Conservation (phyloP, 768 basidiomycete species). For the Lactarius pseudohatsudake region DNA sequence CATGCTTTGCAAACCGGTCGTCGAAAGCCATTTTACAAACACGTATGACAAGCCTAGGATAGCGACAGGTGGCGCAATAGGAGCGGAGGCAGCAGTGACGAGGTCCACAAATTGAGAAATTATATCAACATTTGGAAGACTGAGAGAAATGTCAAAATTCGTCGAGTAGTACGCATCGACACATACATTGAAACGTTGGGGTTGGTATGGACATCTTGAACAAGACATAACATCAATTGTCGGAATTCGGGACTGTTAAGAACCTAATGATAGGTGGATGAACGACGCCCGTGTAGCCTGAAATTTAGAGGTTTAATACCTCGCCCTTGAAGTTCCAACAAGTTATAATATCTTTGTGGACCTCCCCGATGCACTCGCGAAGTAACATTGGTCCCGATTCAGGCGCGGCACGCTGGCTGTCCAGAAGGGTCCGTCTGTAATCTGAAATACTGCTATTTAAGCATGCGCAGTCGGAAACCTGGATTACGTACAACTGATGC, state of each 20-base stretch:
- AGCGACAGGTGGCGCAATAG: no score
- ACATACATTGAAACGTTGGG: not conserved
- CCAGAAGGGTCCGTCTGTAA: not conserved
- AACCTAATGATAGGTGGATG: not conserved
- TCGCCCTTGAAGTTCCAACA: not conserved
- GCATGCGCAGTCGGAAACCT: not conserved
- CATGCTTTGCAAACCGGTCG: rapidly evolving
- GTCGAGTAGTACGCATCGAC: not conserved
- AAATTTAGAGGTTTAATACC: not conserved
- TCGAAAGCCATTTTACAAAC: not conserved
- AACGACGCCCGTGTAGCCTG: no score
- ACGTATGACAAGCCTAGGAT: no score
- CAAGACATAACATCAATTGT: not conserved
- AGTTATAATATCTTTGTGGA: not conserved
- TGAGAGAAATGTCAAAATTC: not conserved
- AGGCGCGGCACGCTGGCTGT: not conserved
- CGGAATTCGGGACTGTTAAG: not conserved
- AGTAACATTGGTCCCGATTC: not conserved
- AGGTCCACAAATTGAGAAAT: no score
- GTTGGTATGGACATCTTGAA: not conserved
- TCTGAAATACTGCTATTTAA: not conserved
- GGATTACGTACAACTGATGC: not conserved
- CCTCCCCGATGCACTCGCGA: not conserved
- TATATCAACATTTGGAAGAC: not conserved
- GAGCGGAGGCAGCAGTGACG: no score